These are phyloP conservation scores for Pythium dissotocum DNA, from an alignment of 352 stramenopile genomes.

Conservation along the genomic window DNA sequence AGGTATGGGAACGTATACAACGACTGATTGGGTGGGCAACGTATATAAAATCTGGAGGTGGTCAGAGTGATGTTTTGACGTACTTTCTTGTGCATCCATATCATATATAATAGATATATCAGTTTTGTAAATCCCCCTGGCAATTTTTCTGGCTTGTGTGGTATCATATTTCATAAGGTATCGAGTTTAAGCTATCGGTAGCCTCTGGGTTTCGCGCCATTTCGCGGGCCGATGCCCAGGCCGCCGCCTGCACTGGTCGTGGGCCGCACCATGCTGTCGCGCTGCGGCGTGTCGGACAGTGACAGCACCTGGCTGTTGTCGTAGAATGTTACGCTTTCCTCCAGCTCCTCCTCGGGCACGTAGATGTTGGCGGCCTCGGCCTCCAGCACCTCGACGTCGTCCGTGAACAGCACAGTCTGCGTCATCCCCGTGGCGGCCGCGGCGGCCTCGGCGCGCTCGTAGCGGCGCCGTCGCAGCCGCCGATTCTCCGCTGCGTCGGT, in stretches of 20 bases:
- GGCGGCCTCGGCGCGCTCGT: slow-evolving; percentile 46
- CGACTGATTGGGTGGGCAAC: not conserved
- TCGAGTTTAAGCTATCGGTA: not conserved
- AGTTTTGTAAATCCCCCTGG: not conserved
- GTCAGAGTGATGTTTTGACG: not conserved
- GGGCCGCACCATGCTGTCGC: slow-evolving; percentile 40
- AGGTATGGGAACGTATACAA: not conserved
- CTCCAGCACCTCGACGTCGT: slow-evolving; percentile 61
- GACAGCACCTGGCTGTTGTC: slow-evolving; percentile 73
- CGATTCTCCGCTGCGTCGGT: slow-evolving; percentile 39
- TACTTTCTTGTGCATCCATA: not conserved
- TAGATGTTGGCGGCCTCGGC: slow-evolving; percentile 54
- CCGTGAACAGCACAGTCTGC: slow-evolving; percentile 75
- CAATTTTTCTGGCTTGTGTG: not conserved
- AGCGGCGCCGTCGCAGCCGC: slow-evolving; percentile 38
- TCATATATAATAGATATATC: not conserved
- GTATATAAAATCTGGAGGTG: slow-evolving; percentile 15
- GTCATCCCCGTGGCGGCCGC: slow-evolving; percentile 56
- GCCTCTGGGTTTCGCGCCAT: slow-evolving; percentile 2
- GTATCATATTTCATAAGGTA: not conserved
- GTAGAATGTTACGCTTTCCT: slow-evolving; percentile 71
- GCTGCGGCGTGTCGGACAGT: slow-evolving; percentile 50
- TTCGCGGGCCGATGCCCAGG: not conserved
- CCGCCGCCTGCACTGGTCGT: slow-evolving; percentile 47
- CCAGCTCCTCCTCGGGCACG: slow-evolving; percentile 57